Evolutionary conservation across 768 basidiomycete species (phyloP), one percentile per base, ranked within the genome.

Genomic region (Amanita pseudoporphyria): DNA sequence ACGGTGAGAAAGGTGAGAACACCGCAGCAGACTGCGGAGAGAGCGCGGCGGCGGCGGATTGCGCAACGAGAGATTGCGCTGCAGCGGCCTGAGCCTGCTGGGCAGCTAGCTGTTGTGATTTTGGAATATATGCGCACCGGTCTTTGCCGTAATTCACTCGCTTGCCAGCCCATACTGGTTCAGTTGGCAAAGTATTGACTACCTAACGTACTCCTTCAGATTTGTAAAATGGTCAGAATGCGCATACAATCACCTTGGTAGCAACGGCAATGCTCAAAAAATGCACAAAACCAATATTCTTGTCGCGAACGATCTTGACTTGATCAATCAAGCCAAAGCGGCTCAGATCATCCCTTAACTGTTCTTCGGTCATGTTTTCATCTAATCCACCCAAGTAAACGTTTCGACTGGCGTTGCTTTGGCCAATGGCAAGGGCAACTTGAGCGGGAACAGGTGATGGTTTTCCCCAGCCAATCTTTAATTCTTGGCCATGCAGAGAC

Each of bases 381-480:
- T 95, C 93, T 35, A 99, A 71, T 14, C 91, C 91, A 37, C 96
- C 96, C 14, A 99, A 76, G 61, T 97, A 99, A 51, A 99, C 96
- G 59, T 98, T 99, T 56, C 96, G 71, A 57, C 87, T 92, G 2
- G 96, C 96, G 57, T 91, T 92, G 66, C 82, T 84, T 70, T 94
- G 89, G 58, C 79, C 81, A 48, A 98, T 95, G 1, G 94, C 92
- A 21, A 87, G 76, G 2, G 82, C 79, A 10, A 98, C 90, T 60
- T 85, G 82, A 21, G 82, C 78, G 1, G 92, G 89, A 2, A 98
- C 91, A 13, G 85, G 81, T 2, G 82, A 84, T 1, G 94, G 87
- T 64, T 98, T 96, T 22, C 95, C 96, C 95, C 95, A 99, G 18
- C 96, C 96, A 55, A 99, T 94, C 71, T 94, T 94, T 59, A 99